phyloP scores from a whole-genome alignment of 495 filamentous ascomycete genomes.

The Podospora didyma region DNA sequence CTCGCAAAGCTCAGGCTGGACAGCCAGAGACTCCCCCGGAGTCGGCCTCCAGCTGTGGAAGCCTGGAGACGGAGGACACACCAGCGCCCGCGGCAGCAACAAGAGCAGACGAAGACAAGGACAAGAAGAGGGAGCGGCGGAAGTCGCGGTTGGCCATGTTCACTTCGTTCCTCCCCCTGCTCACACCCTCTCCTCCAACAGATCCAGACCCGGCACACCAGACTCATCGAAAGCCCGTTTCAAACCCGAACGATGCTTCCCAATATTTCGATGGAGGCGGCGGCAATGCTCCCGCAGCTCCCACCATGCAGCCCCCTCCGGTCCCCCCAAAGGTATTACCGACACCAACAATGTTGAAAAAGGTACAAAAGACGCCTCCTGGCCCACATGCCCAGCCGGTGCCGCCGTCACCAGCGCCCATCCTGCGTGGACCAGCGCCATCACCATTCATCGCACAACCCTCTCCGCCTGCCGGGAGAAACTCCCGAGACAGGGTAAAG shows the following conservation, averaged over 20 bases:
- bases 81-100: background rate
- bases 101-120: background rate
- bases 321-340: constrained; percentile 3
- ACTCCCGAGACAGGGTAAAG: background rate
- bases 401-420: background rate
- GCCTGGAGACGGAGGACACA: background rate
- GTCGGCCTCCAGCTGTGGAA: background rate
- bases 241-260: constrained; percentile 1
- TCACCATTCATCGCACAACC: background rate
- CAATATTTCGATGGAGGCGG: constrained; percentile 2
- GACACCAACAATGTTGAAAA: constrained; percentile 13
- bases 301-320: constrained; percentile 1
- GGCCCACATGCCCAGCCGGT: constrained; percentile 10
- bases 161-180: constrained; percentile 12
- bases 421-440: too few relatives aligned
- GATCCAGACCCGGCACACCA: constrained; percentile 8
- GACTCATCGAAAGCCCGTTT: constrained; percentile 14
- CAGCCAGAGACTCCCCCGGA: background rate
- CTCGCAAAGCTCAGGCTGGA: background rate
- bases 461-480: constrained; percentile 1
- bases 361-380: constrained; percentile 17
- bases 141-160: constrained; percentile 15
- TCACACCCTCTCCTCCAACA: constrained; percentile 15
- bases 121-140: constrained; percentile 1
- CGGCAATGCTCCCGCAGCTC: background rate